Evolutionary conservation across 2,329 filamentous ascomycete genomes (phyloP), one percentile per base, ranked within the genome.

Genomic region (Monilinia fructigena): DNA sequence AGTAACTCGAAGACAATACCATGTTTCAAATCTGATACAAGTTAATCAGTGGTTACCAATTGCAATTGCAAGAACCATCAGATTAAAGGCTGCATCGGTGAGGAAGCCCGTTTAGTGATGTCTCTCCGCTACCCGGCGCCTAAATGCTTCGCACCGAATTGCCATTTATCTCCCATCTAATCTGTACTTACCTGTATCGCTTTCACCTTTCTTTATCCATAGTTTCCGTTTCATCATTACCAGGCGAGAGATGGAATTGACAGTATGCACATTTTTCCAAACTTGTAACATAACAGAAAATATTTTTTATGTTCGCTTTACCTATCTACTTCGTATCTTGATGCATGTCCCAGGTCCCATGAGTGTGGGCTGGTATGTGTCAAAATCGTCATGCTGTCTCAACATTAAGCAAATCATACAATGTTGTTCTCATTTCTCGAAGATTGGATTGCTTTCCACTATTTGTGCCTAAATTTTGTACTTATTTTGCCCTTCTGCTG

Each of bases 201-300:
- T 18, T 53, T 35, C n/a, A 28, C 42, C 12, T 14, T 38, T 28
- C 28, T 18, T 40, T 14, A 45, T 20, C 38, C 31, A 20, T 28
- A 20, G 35, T 47, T 26, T 55, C 40, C 28, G 53, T 64, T 53
- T 50, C 52, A 56, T 56, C 53, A n/a, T 40, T 5, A 8, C n/a
- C 20, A 16, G 23, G 40, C 4, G 42, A 18, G 47, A 38, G 20
- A 18, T 14, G 40, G 8, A 14, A 31, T 28, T 40, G 42, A 50
- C 38, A 40, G 3, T 56, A n/a, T 20, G 40, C 40, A 20, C 40
- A 38, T 11, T 40, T 35, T 23, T 40, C n/a, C 42, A 48, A 50
- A 50, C 42, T 64, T 18, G 20, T 8, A 45, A 56, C 53, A 64
- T 40, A 50, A 56, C 53, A n/a, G 16, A 5, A 12, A 1, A 26